These are phyloP conservation scores for Nowakowskiella sp. DNA, from an alignment of 192 early-diverging fungal genomes.

Conservation along the genomic window DNA sequence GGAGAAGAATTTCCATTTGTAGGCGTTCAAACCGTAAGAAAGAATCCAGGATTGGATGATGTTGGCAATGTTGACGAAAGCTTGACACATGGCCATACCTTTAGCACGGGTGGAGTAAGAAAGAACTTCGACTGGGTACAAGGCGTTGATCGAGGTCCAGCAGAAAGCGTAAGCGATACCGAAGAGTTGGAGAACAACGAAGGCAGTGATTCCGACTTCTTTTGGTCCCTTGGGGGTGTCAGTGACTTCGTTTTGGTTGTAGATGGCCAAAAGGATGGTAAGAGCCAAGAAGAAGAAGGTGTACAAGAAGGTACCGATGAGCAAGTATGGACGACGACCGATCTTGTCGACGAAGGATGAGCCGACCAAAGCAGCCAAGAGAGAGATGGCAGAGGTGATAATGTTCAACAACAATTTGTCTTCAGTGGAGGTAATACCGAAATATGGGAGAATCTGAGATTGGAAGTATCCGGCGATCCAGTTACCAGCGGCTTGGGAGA, in stretches of 20 bases:
- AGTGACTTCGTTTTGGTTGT: slow-evolving; percentile 16
- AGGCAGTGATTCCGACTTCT: slow-evolving; percentile 9
- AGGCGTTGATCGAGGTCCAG: slow-evolving; percentile 39
- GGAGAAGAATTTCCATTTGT: slow-evolving; percentile 16
- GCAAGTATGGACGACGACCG: slow-evolving; percentile 28
- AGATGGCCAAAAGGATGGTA: slow-evolving; percentile 3
- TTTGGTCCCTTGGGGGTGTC: neutral
- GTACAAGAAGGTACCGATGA: slow-evolving; percentile 27
- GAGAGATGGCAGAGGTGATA: slow-evolving; percentile 19
- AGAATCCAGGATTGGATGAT: slow-evolving; percentile 17
- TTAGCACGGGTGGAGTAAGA: slow-evolving; percentile 32
- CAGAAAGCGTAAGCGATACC: slow-evolving; percentile 34
- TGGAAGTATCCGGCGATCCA: slow-evolving; percentile 15
- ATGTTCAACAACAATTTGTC: slow-evolving; percentile 19
- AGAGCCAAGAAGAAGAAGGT: neutral
- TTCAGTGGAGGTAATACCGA: slow-evolving; percentile 1
- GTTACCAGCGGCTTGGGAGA: slow-evolving; percentile 32
- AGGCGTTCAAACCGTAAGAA: slow-evolving; percentile 12
- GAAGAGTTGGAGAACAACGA: slow-evolving; percentile 28
- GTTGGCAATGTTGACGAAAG: slow-evolving; percentile 30
- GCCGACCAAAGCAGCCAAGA: slow-evolving; percentile 29
- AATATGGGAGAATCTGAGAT: slow-evolving; percentile 8
- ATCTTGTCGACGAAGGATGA: slow-evolving; percentile 23
- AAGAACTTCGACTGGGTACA: slow-evolving; percentile 41
- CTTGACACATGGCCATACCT: slow-evolving; percentile 32